A percentile compares a stretch with the other conserved stretches of the same genome.
Evolutionary conservation across 2,329 filamentous ascomycete genomes (phyloP).

Genomic region (Aspergillus pseudonomiae): DNA sequence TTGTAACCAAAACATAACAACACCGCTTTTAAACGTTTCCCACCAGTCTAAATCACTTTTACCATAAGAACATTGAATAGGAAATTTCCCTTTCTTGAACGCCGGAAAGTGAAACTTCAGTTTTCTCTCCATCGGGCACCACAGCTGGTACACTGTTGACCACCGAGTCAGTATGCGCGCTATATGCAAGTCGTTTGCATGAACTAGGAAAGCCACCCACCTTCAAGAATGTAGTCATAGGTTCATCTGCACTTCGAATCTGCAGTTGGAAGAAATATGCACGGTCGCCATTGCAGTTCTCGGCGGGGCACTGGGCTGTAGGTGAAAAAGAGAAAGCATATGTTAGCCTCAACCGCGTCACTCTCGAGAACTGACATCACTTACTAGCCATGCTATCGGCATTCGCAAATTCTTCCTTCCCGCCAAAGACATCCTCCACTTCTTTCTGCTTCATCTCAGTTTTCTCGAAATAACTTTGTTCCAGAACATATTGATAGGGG

Average conservation of each 20-base stretch:
- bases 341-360: slow-evolving; percentile 15
- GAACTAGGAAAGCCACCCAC: slow-evolving; percentile 47
- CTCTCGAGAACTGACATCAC: slow-evolving; percentile 21
- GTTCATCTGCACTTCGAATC: slow-evolving; percentile 96
- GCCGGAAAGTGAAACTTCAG: slow-evolving; percentile 28
- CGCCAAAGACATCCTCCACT: slow-evolving; percentile 87
- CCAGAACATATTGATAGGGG: slow-evolving; percentile 85
- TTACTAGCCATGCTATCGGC: slow-evolving; percentile 75
- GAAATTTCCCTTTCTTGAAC: neutral
- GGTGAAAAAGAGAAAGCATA: slow-evolving; percentile 13
- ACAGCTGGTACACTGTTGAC: slow-evolving; percentile 49
- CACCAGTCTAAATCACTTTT: neutral
- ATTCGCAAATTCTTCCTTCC: slow-evolving; percentile 85
- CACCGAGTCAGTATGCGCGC: slow-evolving; percentile 25
- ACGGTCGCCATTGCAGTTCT: slow-evolving; percentile 77
- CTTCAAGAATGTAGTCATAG: slow-evolving; percentile 96
- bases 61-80: neutral
- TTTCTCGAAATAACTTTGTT: slow-evolving; percentile 78
- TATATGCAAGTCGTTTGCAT: slow-evolving; percentile 18
- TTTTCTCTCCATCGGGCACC: slow-evolving; percentile 54
- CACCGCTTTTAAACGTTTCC: neutral
- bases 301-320: slow-evolving; percentile 76
- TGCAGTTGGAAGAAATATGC: slow-evolving; percentile 97
- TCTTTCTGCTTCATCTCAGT: slow-evolving; percentile 80
- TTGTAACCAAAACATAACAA: neutral